Conservation (phyloP, 306 rosid genomes). For the Vigna hirtella region DNA sequence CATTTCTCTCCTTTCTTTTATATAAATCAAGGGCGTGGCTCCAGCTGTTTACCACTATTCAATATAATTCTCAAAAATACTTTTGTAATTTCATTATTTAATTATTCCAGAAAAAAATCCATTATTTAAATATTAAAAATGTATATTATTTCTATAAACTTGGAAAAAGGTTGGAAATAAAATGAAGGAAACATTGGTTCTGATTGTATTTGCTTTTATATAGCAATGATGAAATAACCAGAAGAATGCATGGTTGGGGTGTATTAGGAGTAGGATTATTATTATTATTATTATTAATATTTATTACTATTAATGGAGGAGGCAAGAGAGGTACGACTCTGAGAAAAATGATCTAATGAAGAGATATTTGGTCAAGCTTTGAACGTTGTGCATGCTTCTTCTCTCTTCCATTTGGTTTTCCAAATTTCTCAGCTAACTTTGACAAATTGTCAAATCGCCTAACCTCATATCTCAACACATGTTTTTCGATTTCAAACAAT, state of each 20-base stretch:
- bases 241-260: no score
- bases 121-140: no score
- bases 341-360: not conserved
- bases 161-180: no score
- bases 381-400: not conserved
- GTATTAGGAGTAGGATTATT: not conserved
- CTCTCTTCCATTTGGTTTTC: not conserved
- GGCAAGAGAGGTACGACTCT: not conserved
- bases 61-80: no score
- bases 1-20: not conserved
- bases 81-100: no score
- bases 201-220: no score
- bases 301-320: not conserved
- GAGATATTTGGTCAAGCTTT: not conserved
- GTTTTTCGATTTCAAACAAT: not conserved
- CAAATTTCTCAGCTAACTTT: not conserved
- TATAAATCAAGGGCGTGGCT: not conserved
- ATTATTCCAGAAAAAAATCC: no score
- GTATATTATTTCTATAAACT: no score
- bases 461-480: not conserved
- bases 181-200: no score
- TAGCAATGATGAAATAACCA: no score
- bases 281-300: no score
- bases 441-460: not conserved
- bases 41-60: not conserved